A percentile compares a stretch with the other conserved stretches of the same genome.
Evolutionary conservation across 352 stramenopile genomes (phyloP).

Genomic region (Globisporangium radiosum): DNA sequence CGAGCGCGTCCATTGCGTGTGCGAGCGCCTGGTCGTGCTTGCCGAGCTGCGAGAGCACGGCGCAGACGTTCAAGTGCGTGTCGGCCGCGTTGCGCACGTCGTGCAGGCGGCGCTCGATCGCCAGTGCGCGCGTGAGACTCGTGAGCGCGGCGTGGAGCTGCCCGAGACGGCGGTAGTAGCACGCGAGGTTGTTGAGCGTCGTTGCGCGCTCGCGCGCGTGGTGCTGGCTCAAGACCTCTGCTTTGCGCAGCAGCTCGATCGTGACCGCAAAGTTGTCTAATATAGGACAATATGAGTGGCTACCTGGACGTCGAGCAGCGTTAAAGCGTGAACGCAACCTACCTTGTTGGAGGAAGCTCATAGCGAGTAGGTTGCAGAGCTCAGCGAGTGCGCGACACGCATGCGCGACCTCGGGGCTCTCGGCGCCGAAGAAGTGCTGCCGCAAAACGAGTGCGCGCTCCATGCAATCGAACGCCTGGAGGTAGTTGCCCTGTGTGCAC

Average conservation of each 20-base stretch:
- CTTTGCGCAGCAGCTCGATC: constrained; percentile 91
- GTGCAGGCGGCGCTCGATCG: constrained; percentile 72
- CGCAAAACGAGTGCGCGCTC: constrained; percentile 87
- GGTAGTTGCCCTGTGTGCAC: constrained; percentile 75
- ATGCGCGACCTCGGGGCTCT: constrained; percentile 77
- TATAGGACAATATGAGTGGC: no score
- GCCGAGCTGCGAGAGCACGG: constrained; percentile 86
- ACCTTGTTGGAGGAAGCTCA: constrained; percentile 91
- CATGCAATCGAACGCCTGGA: constrained; percentile 91
- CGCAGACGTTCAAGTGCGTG: constrained; percentile 92
- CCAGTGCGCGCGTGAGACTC: constrained; percentile 87
- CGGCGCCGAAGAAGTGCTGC: constrained; percentile 89
- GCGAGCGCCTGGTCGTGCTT: constrained; percentile 81
- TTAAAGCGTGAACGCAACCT: not conserved
- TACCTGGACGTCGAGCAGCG: not conserved
- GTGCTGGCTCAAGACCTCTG: constrained; percentile 86
- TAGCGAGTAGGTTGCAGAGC: constrained; percentile 92
- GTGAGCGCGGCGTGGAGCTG: constrained; percentile 89
- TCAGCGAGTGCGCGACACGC: constrained; percentile 88
- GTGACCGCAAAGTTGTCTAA: constrained; percentile 86
- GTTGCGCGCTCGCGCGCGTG: constrained; percentile 78
- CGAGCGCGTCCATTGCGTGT: constrained; percentile 84
- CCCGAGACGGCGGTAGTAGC: constrained; percentile 85
- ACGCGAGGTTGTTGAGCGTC: constrained; percentile 93
- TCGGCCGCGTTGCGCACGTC: constrained; percentile 83